These are phyloP conservation scores for Clausena lansium DNA, from an alignment of 345 rosid genomes.

Conservation along the genomic window DNA sequence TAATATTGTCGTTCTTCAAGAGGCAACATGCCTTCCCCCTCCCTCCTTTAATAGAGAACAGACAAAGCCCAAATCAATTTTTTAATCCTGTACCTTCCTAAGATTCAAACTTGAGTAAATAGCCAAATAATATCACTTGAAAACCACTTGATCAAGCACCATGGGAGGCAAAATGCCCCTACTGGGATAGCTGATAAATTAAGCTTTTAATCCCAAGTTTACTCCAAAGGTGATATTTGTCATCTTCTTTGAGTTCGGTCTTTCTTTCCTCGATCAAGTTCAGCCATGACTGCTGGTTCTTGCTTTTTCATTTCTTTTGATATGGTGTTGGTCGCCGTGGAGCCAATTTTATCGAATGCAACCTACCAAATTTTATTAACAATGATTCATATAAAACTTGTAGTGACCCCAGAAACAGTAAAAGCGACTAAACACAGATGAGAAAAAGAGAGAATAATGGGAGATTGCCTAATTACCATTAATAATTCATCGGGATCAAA, in stretches of 20 bases:
- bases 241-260: conserved; percentile 70
- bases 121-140: too few species aligned
- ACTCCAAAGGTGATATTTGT: conserved; percentile 23
- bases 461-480: conserved; percentile 54
- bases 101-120: too few species aligned
- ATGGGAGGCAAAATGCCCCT: conserved; percentile 15
- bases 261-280: conserved; percentile 80
- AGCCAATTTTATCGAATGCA: conserved; percentile 87
- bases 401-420: too few species aligned
- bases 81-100: too few species aligned
- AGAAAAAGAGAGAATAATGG: not conserved
- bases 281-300: conserved; percentile 98
- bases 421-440: not conserved
- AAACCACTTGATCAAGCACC: not conserved
- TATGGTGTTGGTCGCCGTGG: conserved; percentile 88
- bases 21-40: too few species aligned
- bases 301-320: conserved; percentile 95
- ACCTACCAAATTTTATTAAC: conserved; percentile 45
- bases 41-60: too few species aligned
- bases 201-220: not conserved
- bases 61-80: too few species aligned
- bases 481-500: conserved; percentile 90
- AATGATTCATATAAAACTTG: not conserved
- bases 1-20: too few species aligned
- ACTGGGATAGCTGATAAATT: conserved; percentile 5